Evolutionary conservation across 768 basidiomycete species (phyloP).

Genomic region (Cystobasidiopsis lactophilus): DNA sequence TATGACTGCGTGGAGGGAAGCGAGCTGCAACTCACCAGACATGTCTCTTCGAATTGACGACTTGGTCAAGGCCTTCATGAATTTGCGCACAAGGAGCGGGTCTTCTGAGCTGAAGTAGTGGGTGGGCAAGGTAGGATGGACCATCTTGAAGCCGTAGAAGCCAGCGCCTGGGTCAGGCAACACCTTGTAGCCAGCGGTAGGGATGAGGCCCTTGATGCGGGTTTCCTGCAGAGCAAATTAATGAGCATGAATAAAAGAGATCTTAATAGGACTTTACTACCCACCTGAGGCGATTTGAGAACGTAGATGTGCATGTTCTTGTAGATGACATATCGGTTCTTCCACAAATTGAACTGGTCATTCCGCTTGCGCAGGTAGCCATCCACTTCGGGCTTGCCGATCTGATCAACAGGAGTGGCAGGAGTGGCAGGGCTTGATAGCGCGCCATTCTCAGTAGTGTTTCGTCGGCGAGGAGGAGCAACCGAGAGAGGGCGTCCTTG

Average conservation of each 20-base stretch:
- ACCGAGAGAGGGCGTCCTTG: background rate
- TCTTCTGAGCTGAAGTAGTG: constrained; percentile 87
- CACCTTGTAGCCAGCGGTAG: constrained; percentile 76
- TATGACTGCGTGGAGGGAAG: background rate
- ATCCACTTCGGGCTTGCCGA: constrained; percentile 66
- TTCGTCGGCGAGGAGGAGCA: background rate
- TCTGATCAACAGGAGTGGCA: constrained; percentile 61
- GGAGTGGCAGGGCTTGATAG: background rate
- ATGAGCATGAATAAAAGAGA: background rate
- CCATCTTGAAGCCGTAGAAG: constrained; percentile 79
- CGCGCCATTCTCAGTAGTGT: background rate
- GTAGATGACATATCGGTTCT: constrained; percentile 68
- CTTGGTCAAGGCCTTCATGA: constrained; percentile 99
- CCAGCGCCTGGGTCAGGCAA: constrained; percentile 73
- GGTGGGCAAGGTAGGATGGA: constrained; percentile 65
- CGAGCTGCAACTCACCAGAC: constrained; percentile 36
- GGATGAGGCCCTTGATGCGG: constrained; percentile 87
- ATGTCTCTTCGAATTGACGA: constrained; percentile 90
- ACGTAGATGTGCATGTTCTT: constrained; percentile 82
- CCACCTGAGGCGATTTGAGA: constrained; percentile 39
- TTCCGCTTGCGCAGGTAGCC: constrained; percentile 96
- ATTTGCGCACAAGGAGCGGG: constrained; percentile 61
- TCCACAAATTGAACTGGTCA: constrained; percentile 83
- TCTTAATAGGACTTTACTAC: background rate
- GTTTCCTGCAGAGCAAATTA: too few species aligned